Conservation (phyloP, 2,329 filamentous ascomycete genomes). For the Aschersonia sp. region DNA sequence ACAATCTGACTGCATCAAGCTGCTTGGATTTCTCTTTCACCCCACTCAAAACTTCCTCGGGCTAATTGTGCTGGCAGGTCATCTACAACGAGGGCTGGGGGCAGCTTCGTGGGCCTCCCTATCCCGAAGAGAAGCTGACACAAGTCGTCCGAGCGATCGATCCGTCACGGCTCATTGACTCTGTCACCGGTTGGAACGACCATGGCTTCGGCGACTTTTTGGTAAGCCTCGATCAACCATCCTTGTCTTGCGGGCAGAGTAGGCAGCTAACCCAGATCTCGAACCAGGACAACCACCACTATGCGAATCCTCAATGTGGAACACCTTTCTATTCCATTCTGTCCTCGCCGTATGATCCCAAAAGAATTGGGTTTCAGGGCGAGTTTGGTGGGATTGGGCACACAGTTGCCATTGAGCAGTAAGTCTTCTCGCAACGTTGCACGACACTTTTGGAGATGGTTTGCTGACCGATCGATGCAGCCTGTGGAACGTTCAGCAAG, state of each 20-base stretch:
- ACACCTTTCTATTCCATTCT: conserved; percentile 49
- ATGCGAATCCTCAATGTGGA: conserved; percentile 56
- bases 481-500: conserved; percentile 47
- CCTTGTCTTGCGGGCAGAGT: no score
- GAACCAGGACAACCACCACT: conserved; percentile 51
- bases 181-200: conserved; percentile 52
- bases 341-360: conserved; percentile 39
- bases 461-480: conserved; percentile 14
- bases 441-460: no score
- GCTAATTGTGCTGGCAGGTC: conserved; percentile 20
- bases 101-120: conserved; percentile 32
- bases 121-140: conserved; percentile 42
- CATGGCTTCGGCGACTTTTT: conserved; percentile 53
- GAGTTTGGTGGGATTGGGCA: conserved; percentile 58
- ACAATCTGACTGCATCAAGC: no score
- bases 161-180: conserved; percentile 47
- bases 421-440: conserved; percentile 11
- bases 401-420: conserved; percentile 48
- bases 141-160: conserved; percentile 41
- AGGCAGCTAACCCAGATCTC: background rate
- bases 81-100: conserved; percentile 65
- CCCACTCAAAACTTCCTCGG: background rate
- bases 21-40: background rate
- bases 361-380: conserved; percentile 52
- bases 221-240: conserved; percentile 8